Conservation (phyloP, 805 yeast genomes). For the Lipomyces mesembrius region DNA sequence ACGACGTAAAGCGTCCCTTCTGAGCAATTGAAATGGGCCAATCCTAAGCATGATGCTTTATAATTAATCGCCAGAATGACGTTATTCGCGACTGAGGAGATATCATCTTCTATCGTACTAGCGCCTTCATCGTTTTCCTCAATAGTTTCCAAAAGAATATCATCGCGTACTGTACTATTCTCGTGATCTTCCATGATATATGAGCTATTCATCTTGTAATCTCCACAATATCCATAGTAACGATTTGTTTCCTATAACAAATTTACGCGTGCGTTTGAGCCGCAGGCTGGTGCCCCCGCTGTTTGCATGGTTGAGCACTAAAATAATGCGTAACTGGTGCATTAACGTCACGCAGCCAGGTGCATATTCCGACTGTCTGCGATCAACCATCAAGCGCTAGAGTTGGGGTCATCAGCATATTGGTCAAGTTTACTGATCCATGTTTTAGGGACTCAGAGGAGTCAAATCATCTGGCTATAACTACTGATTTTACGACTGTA, state of each 20-base stretch:
- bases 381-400: background rate
- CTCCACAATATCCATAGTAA: background rate
- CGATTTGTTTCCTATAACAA: background rate
- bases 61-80: conserved; percentile 26
- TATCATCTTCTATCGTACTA: background rate
- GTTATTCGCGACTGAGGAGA: background rate
- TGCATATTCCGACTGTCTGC: background rate
- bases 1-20: conserved; percentile 24
- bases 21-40: conserved; percentile 17
- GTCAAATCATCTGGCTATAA: background rate
- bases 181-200: background rate
- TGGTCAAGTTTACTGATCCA: background rate
- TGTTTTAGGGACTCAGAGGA: background rate
- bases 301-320: background rate
- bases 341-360: background rate
- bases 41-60: conserved; percentile 23
- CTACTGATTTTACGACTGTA: background rate
- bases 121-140: background rate
- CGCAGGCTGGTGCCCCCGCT: background rate
- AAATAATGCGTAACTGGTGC: background rate
- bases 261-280: background rate
- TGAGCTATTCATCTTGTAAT: background rate
- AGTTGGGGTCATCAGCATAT: background rate
- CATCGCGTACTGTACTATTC: background rate
- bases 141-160: background rate